Percentiles rank a stretch among this genome's conserved stretches.
Conservation (phyloP, 148 eudicot genomes). For the Euryodendron excelsum region DNA sequence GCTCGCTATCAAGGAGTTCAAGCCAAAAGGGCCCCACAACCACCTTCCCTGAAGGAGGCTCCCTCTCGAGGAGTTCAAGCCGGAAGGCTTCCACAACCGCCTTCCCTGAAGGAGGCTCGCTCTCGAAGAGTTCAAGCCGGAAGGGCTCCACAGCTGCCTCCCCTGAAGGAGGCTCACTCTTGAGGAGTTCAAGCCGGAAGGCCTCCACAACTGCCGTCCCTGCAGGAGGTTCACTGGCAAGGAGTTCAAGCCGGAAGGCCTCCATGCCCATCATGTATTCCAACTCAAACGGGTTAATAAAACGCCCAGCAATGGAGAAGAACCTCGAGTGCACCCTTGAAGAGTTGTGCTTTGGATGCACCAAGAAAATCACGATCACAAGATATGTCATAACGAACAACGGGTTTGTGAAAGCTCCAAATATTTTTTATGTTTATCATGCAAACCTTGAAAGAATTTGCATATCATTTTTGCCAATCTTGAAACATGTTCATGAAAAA, state of each 20-base stretch:
- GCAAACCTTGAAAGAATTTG: background rate
- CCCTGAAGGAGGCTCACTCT: background rate
- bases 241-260: constrained; percentile 10
- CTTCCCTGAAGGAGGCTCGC: background rate
- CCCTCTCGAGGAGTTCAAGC: constrained; percentile 21
- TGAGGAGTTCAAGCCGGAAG: constrained; percentile 19
- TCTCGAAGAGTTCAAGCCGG: constrained; percentile 18
- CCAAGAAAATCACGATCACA: constrained; percentile 44
- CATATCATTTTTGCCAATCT: no score
- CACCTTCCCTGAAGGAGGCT: no score
- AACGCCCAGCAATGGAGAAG: constrained; percentile 38
- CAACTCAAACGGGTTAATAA: constrained; percentile 41
- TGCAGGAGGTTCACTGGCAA: background rate
- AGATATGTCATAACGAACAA: constrained; percentile 36
- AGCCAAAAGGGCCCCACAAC: constrained; percentile 9
- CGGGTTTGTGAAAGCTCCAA: no score
- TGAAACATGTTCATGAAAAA: no score
- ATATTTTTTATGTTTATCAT: background rate
- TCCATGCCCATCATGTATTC: constrained; percentile 40
- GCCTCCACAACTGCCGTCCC: constrained; percentile 5
- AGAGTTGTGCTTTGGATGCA: constrained; percentile 65
- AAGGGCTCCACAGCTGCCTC: background rate
- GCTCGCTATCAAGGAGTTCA: constrained; percentile 4
- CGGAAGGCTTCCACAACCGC: constrained; percentile 7
- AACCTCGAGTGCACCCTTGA: constrained; percentile 64